phyloP scores from a whole-genome alignment of 306 rosid genomes.

The Castanopsis chinensis region DNA sequence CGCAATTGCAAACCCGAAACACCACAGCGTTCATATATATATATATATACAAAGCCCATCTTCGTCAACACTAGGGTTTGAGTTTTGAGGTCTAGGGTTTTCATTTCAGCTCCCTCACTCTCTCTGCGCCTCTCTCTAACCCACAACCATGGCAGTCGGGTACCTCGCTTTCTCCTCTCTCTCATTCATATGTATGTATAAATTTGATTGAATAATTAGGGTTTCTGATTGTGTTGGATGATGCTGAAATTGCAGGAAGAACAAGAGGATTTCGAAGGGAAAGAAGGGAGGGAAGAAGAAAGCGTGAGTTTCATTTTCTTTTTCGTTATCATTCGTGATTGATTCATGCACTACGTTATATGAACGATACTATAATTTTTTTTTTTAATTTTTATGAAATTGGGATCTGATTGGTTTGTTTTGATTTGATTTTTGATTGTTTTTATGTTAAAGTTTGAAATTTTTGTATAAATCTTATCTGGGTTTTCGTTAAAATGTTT shows the following conservation, averaged over 20 bases:
- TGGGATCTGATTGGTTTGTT: neutral
- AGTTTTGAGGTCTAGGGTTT: neutral
- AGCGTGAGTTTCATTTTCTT: slow-evolving; percentile 23
- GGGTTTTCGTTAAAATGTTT: too few relatives aligned
- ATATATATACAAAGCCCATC: neutral
- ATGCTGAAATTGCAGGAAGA: slow-evolving; percentile 30
- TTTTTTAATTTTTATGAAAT: neutral
- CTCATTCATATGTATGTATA: neutral
- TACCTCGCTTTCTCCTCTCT: neutral
- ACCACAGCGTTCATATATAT: neutral
- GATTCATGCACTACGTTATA: too few relatives aligned
- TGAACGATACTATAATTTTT: too few relatives aligned
- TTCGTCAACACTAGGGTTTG: neutral
- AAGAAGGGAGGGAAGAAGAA: slow-evolving; percentile 54
- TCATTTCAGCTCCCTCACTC: neutral
- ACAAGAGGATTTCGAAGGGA: slow-evolving; percentile 47
- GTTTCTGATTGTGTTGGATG: neutral
- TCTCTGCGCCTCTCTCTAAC: neutral
- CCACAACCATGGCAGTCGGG: slow-evolving; percentile 40
- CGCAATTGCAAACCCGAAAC: neutral
- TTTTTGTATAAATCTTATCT: neutral
- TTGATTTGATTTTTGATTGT: neutral
- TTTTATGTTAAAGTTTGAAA: neutral
- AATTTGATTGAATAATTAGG: neutral
- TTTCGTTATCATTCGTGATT: neutral